Percentiles rank a stretch among this genome's conserved stretches.
These are phyloP conservation scores for Sclerotinia glacialis DNA, from an alignment of 2,329 filamentous ascomycete genomes.

Conservation along the genomic window DNA sequence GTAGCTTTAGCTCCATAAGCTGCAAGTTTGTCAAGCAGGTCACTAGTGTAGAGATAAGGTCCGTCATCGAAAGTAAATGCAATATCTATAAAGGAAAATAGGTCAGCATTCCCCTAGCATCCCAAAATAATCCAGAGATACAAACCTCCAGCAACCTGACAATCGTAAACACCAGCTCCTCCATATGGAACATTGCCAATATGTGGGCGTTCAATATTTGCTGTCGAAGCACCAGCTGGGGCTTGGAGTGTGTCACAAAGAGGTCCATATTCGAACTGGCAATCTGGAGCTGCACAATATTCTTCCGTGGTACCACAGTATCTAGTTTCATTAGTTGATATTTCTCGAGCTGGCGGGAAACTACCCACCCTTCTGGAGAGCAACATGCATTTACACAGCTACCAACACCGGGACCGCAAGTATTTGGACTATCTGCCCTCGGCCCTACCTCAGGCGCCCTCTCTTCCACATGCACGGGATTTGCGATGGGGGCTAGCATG, in stretches of 20 bases:
- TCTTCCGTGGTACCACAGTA: slow-evolving; percentile 39
- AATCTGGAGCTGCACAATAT: slow-evolving; percentile 61
- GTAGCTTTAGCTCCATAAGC: slow-evolving; percentile 62
- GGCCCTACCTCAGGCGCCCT: slow-evolving; percentile 15
- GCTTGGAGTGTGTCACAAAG: slow-evolving; percentile 53
- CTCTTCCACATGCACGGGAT: slow-evolving; percentile 22
- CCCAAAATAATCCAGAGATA: neutral
- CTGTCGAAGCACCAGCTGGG: slow-evolving; percentile 55
- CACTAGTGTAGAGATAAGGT: slow-evolving; percentile 57
- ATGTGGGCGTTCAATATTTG: slow-evolving; percentile 48
- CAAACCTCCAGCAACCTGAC: slow-evolving; percentile 49
- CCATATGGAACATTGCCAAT: slow-evolving; percentile 56
- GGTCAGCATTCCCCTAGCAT: neutral
- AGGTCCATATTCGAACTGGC: slow-evolving; percentile 59
- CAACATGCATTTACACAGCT: slow-evolving; percentile 34
- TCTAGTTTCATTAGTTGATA: slow-evolving; percentile 21
- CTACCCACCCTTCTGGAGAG: slow-evolving; percentile 33
- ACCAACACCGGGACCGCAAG: slow-evolving; percentile 35
- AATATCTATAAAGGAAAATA: slow-evolving; percentile 43
- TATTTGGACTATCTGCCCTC: slow-evolving; percentile 26
- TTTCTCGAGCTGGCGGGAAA: neutral
- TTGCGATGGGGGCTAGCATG: slow-evolving; percentile 22
- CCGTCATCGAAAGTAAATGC: slow-evolving; percentile 68
- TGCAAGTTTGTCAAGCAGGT: slow-evolving; percentile 54
- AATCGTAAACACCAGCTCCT: slow-evolving; percentile 55